Evolutionary conservation across 371 early-diverging fungal genomes (phyloP).

Genomic region (Smittium mucronatum): DNA sequence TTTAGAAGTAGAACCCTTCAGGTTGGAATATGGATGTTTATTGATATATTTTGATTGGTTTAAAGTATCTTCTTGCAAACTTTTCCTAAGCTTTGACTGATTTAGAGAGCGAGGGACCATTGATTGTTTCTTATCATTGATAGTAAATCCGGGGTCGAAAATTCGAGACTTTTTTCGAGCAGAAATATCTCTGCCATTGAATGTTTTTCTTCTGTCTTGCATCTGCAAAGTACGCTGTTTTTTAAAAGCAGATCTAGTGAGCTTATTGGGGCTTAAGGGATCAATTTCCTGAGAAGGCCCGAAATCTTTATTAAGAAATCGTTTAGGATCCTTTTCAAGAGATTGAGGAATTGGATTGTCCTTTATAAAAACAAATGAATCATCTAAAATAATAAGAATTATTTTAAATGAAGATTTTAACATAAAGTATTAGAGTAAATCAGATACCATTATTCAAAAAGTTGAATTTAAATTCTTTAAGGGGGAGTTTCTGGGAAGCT

Average conservation of each 20-base stretch:
- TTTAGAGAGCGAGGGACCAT: background rate
- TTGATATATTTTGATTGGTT: background rate
- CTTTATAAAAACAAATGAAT: too few relatives aligned
- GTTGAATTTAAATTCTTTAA: background rate
- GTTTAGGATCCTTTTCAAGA: too few relatives aligned
- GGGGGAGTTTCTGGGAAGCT: background rate
- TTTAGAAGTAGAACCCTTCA: background rate
- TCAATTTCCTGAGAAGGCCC: too few relatives aligned
- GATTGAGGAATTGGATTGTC: too few relatives aligned
- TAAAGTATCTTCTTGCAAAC: background rate
- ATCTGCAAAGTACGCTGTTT: background rate
- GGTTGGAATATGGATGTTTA: background rate
- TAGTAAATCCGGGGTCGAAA: background rate
- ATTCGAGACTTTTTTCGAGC: background rate
- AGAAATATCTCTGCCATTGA: background rate
- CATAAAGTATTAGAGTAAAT: too few relatives aligned
- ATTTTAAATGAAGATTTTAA: too few relatives aligned
- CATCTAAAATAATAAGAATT: too few relatives aligned
- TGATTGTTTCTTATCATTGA: background rate
- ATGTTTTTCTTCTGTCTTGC: conserved; percentile 1
- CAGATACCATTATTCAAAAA: background rate
- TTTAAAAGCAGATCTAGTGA: background rate
- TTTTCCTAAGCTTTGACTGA: background rate
- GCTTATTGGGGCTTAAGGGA: too few relatives aligned
- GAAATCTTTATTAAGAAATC: too few relatives aligned